phyloP scores from a whole-genome alignment of 177 flowering plant species.

The Telopea speciosissima region DNA sequence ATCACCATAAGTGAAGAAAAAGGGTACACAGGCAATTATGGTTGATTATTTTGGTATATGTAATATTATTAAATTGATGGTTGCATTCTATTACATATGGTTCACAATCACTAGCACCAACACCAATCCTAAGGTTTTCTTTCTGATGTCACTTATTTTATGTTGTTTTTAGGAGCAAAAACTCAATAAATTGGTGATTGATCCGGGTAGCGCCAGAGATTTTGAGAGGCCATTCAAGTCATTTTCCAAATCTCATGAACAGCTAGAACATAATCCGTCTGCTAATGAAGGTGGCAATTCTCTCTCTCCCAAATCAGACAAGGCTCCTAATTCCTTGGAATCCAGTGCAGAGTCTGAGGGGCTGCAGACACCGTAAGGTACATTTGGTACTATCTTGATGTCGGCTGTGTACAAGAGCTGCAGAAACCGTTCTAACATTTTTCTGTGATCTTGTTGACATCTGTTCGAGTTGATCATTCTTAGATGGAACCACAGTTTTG shows the following conservation, averaged over 20 bases:
- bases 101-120: not conserved
- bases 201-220: slow-evolving; percentile 56
- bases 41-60: not conserved
- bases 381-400: not conserved
- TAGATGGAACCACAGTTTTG: not conserved
- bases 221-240: slow-evolving; percentile 73
- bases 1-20: too few relatives aligned
- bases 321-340: slow-evolving; percentile 16
- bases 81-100: not conserved
- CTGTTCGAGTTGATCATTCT: not conserved
- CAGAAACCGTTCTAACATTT: slow-evolving; percentile 24
- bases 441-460: not conserved
- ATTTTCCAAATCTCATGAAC: slow-evolving; percentile 36
- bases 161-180: slow-evolving; percentile 63
- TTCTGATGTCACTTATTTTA: not conserved
- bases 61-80: not conserved
- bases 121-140: not conserved
- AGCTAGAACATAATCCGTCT: slow-evolving; percentile 28
- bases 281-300: slow-evolving; percentile 24
- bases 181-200: slow-evolving; percentile 55
- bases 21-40: too few relatives aligned
- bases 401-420: slow-evolving; percentile 20
- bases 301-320: slow-evolving; percentile 27
- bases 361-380: slow-evolving; percentile 26
- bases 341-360: slow-evolving; percentile 35